Conservation (phyloP, 179 eudicot species). For the Pouteria campechiana region DNA sequence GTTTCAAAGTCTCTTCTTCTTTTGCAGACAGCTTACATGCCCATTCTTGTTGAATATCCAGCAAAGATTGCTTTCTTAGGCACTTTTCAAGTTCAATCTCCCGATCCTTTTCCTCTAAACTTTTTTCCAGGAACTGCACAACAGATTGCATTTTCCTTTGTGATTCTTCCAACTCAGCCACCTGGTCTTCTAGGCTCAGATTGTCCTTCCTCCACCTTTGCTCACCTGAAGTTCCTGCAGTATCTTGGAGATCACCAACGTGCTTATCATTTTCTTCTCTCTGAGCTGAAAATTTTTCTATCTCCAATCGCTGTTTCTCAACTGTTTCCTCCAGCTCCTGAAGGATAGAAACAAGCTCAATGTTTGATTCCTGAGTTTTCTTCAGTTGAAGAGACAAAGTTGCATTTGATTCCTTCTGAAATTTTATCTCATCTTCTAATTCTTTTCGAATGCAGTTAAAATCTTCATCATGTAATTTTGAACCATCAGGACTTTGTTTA, state of each 20-base stretch:
- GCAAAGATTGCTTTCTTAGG: constrained; percentile 13
- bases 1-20: constrained; percentile 48
- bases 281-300: constrained; percentile 46
- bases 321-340: constrained; percentile 79
- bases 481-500: constrained; percentile 23
- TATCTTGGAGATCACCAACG: background rate
- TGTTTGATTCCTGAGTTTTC: constrained; percentile 74
- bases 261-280: constrained; percentile 14
- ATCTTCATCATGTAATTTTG: constrained; percentile 25
- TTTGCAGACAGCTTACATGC: constrained; percentile 31
- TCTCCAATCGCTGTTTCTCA: constrained; percentile 71
- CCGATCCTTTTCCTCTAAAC: constrained; percentile 31
- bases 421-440: constrained; percentile 59
- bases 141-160: constrained; percentile 39
- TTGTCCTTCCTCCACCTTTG: constrained; percentile 19
- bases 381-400: constrained; percentile 49
- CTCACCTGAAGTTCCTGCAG: constrained; percentile 2
- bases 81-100: constrained; percentile 34
- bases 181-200: constrained; percentile 24
- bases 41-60: constrained; percentile 41
- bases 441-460: constrained; percentile 34
- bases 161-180: constrained; percentile 38
- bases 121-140: constrained; percentile 33
- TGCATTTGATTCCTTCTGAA: constrained; percentile 48
- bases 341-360: constrained; percentile 75